Evolutionary conservation across 768 basidiomycete genomes (phyloP), one percentile per base, ranked within the genome.

Genomic region (Lactifluus hygrophoroides): DNA sequence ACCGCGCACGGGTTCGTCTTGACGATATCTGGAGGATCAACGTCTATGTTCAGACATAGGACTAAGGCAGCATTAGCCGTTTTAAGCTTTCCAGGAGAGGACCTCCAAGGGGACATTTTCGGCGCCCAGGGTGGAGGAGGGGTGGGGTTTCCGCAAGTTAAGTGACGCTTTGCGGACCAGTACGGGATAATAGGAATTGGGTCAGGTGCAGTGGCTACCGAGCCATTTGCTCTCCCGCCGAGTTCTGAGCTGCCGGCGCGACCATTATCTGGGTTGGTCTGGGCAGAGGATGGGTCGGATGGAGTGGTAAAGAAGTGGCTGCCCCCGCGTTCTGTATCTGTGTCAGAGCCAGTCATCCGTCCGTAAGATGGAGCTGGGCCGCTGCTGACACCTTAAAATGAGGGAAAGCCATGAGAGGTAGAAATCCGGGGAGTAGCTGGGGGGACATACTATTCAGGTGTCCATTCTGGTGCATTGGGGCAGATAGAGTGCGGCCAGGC

Each of bases 1-100:
- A 88, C 85, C 0, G 96, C 94, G 65, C 94, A 97, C 0, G 96
- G 96, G 62, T 88, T 88, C 6, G 95, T 97, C 76, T 98, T 99
- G 73, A 98, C 86, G 52, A 97, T 77, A 67, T 99, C 96, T 61
- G 96, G 96, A 17, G 96, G 96, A 68, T 98, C 95, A 46, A 96
- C 90, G 55, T 95, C 94, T 69, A 98, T 92, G 72, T 98, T 97
- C 19, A 99, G 78, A 68, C 96, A 99, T 54, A 98, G 75, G 9
- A 95, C 88, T 5, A 95, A 77, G 1, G 86, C 87, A 2, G 92
- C 95, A 35, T 91, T 86, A 17, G 87, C 84, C 1, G 94, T 97
- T 72, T 95, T 95, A 53, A 95, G 81, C 69, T 94, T 91, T 60
- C 86, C 86, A 2, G 88, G 86, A 0, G 84, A 78, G 44, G 84